phyloP scores from a whole-genome alignment of 2,329 filamentous ascomycete genomes.

The Zarea fungicola region DNA sequence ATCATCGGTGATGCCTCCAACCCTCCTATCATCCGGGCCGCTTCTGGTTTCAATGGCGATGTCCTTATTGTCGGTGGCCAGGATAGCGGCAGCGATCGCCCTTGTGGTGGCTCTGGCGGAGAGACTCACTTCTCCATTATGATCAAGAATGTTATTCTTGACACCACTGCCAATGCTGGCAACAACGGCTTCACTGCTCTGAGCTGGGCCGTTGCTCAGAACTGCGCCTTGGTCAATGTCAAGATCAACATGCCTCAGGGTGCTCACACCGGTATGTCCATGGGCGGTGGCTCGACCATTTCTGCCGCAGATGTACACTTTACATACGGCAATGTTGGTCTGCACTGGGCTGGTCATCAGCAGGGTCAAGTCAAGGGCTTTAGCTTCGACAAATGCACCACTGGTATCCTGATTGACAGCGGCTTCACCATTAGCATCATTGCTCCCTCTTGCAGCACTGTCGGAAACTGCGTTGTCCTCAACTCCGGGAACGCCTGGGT shows the following conservation, averaged over 20 bases:
- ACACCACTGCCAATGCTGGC: conserved; percentile 16
- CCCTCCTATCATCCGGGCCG: conserved; percentile 65
- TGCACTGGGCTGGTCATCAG: conserved; percentile 16
- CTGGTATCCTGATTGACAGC: conserved; percentile 13
- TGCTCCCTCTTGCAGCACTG: conserved; percentile 6
- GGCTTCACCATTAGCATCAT: conserved; percentile 10
- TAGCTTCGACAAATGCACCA: conserved; percentile 11
- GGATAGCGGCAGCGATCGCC: conserved; percentile 13
- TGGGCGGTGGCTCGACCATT: conserved; percentile 17
- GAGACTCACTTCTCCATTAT: conserved; percentile 20
- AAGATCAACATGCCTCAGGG: conserved; percentile 13
- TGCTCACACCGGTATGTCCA: conserved; percentile 17
- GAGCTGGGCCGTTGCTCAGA: conserved; percentile 19
- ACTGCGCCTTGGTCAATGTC: conserved; percentile 19
- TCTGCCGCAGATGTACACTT: conserved; percentile 17
- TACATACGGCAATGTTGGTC: conserved; percentile 17
- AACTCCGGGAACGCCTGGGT: conserved; percentile 6
- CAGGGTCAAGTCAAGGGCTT: conserved; percentile 11
- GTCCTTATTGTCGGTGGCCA: conserved; percentile 18
- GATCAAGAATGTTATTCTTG: conserved; percentile 19
- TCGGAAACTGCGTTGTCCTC: conserved; percentile 9
- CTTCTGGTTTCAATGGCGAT: conserved; percentile 57
- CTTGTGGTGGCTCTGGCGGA: conserved; percentile 16
- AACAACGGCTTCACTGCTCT: conserved; percentile 15
- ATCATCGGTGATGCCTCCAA: conserved; percentile 70